A percentile compares a stretch with the other conserved stretches of the same genome.
phyloP scores from a whole-genome alignment of 2,329 filamentous ascomycete genomes.

The Myriosclerotinia duriaeana region DNA sequence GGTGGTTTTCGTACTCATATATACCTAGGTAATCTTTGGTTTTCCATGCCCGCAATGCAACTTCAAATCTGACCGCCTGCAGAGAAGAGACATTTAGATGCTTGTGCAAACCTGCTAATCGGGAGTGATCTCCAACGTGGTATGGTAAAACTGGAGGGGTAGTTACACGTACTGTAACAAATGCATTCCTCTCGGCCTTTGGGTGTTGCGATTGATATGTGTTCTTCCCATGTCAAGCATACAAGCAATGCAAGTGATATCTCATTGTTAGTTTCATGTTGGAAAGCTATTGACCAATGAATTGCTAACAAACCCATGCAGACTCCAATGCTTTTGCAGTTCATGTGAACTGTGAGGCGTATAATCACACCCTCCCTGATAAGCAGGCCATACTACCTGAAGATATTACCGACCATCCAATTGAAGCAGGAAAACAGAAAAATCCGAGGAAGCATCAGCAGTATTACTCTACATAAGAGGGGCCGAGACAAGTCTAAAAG shows the following conservation, averaged over 20 bases:
- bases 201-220: neutral
- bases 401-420: neutral
- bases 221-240: neutral
- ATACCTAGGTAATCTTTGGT: neutral
- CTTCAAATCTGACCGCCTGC: neutral
- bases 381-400: neutral
- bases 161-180: neutral
- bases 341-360: constrained; percentile 4
- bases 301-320: neutral
- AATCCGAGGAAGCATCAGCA: neutral
- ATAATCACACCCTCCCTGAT: neutral
- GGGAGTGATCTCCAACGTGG: constrained; percentile 2
- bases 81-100: neutral
- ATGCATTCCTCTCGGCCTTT: neutral
- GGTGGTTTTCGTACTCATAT: neutral
- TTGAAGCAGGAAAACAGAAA: neutral
- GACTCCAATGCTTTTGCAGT: neutral
- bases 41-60: neutral
- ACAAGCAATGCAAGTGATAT: constrained; percentile 3
- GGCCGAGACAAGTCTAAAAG: neutral
- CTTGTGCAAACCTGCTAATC: neutral
- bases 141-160: constrained; percentile 9
- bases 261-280: constrained; percentile 3
- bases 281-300: neutral
- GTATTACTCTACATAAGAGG: neutral